phyloP scores from a whole-genome alignment of 805 yeast species.

The Phaffomyces thermotolerans region DNA sequence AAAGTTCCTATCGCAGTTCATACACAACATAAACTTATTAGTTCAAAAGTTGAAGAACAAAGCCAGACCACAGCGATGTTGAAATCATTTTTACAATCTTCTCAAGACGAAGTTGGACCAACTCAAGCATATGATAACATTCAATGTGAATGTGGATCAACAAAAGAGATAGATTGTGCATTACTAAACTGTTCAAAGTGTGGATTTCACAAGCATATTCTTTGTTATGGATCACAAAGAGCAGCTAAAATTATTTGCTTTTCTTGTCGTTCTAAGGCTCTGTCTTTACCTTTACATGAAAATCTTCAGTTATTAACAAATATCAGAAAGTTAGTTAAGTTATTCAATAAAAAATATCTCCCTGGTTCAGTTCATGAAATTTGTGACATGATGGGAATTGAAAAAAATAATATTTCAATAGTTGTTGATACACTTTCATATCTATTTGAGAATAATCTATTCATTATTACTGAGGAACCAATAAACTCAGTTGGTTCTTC shows the following conservation, averaged over 20 bases:
- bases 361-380: slow-evolving; percentile 16
- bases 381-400: slow-evolving; percentile 14
- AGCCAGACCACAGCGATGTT: slow-evolving; percentile 29
- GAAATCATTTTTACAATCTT: slow-evolving; percentile 22
- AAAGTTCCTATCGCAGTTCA: background rate
- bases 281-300: slow-evolving; percentile 12
- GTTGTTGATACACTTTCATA: slow-evolving; percentile 12
- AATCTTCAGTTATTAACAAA: slow-evolving; percentile 27
- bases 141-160: slow-evolving; percentile 27
- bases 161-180: slow-evolving; percentile 9
- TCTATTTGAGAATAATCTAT: slow-evolving; percentile 5
- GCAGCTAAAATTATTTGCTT: slow-evolving; percentile 19
- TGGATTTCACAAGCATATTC: slow-evolving; percentile 24
- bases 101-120: slow-evolving; percentile 19
- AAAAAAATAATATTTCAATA: slow-evolving; percentile 1
- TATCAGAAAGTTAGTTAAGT: slow-evolving; percentile 28
- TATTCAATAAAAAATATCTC: slow-evolving; percentile 16
- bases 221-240: slow-evolving; percentile 27
- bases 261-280: slow-evolving; percentile 20
- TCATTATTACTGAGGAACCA: slow-evolving; percentile 9
- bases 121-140: slow-evolving; percentile 23
- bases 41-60: slow-evolving; percentile 5
- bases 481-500: background rate
- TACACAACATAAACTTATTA: background rate
- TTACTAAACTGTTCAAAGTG: slow-evolving; percentile 26